Evolutionary conservation across 768 basidiomycete species (phyloP).

Genomic region (Collybiopsis luxurians): DNA sequence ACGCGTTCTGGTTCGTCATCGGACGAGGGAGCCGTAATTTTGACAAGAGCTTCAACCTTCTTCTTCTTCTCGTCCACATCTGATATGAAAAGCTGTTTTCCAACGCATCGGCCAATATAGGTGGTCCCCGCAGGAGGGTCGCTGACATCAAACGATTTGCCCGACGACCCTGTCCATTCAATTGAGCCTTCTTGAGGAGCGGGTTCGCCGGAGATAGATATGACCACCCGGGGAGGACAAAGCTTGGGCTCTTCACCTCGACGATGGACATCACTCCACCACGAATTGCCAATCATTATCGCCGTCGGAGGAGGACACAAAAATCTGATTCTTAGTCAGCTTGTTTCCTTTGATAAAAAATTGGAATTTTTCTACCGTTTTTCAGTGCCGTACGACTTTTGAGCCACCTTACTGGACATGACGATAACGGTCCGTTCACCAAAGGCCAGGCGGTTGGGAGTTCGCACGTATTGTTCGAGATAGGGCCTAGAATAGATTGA

Average conservation of each 20-base stretch:
- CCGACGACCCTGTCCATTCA: conserved; percentile 84
- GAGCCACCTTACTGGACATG: conserved; percentile 97
- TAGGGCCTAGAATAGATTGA: conserved; percentile 53
- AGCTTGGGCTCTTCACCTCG: conserved; percentile 73
- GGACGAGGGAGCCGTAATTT: conserved; percentile 75
- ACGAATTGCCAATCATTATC: conserved; percentile 89
- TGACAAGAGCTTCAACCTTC: conserved; percentile 91
- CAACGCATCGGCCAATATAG: conserved; percentile 89
- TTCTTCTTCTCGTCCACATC: conserved; percentile 95
- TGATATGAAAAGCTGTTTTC: conserved; percentile 93
- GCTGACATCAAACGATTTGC: conserved; percentile 79
- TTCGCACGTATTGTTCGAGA: conserved; percentile 81
- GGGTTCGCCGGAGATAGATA: conserved; percentile 91
- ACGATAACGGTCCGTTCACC: conserved; percentile 95
- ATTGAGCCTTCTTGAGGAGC: conserved; percentile 81
- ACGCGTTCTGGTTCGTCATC: conserved; percentile 81
- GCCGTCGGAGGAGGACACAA: conserved; percentile 93
- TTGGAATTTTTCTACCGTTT: conserved; percentile 58
- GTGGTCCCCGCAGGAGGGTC: conserved; percentile 81
- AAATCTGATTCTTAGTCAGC: conserved; percentile 46
- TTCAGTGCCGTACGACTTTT: conserved; percentile 96
- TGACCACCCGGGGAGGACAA: conserved; percentile 76
- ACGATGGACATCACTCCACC: conserved; percentile 85
- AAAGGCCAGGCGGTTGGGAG: conserved; percentile 82
- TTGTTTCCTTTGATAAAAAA: background rate